Evolutionary conservation across 768 basidiomycete species (phyloP), one percentile per base, ranked within the genome.

Genomic region (Amanita thiersii): DNA sequence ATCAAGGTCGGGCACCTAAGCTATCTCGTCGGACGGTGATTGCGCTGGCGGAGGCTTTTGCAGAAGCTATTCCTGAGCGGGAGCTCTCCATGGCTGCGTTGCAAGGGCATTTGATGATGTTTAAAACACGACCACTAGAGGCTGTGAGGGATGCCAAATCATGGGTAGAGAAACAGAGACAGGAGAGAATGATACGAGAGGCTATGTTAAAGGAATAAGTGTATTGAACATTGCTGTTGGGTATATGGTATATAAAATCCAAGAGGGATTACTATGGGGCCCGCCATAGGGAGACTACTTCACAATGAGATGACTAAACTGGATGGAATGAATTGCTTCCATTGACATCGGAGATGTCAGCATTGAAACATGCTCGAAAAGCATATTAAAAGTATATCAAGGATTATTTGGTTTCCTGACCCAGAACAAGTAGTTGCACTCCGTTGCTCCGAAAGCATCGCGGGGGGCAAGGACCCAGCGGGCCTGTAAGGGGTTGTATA

Each of bases 351-450:
- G n/a, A n/a, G n/a, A n/a, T n/a, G n/a, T n/a, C n/a, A n/a, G n/a
- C n/a, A n/a, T n/a, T n/a, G n/a, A n/a, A n/a, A n/a, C n/a, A n/a
- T n/a, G n/a, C n/a, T n/a, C n/a, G n/a, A n/a, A n/a, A n/a, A n/a
- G n/a, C n/a, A n/a, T n/a, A n/a, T n/a, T n/a, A n/a, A n/a, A n/a
- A n/a, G n/a, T n/a, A n/a, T n/a, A 30, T 25, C 23, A n/a, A 37
- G 20, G 28, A 26, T 26, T n/a, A n/a, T 37, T 45, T 17, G 88
- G 85, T 49, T 79, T 85, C 18, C 87, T 69, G n/a, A 81, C 81
- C 87, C 89, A 91, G 59, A 91, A 88, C 49, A 91, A 47, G 59
- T 91, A 91, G 53, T 86, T 91, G 55, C 79, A 85, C 40, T 69
- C 66, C 29, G 69, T 58, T 38, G 78, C 69, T 17, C 72, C 74